phyloP scores from a whole-genome alignment of 139 green algal genomes.

The Desmodesmus armatus region DNA sequence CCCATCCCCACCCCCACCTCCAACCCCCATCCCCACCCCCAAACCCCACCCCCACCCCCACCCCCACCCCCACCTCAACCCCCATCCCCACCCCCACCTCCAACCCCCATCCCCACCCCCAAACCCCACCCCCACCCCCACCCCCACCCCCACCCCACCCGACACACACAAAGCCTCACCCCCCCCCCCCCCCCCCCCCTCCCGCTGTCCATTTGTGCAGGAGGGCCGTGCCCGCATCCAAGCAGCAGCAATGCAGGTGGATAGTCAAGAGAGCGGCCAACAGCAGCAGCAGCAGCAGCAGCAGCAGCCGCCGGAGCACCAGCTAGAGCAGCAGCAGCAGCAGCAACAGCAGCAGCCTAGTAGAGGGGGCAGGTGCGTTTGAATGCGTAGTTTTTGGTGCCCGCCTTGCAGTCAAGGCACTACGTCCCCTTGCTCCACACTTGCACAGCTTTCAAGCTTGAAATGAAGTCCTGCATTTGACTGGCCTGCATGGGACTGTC shows the following conservation, averaged over 20 bases:
- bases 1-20: no score
- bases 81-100: no score
- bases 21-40: no score
- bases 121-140: no score
- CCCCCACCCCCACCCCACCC: no score
- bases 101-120: no score
- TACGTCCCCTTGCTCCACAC: not conserved
- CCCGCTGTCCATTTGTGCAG: not conserved
- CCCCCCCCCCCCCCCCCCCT: no score
- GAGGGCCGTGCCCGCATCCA: constrained; percentile 38
- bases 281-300: constrained; percentile 23
- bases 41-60: no score
- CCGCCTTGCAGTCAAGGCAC: not conserved
- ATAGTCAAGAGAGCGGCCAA: constrained; percentile 15
- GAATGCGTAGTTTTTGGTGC: not conserved
- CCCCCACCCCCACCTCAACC: no score
- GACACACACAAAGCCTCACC: no score
- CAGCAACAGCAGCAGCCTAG: constrained; percentile 9
- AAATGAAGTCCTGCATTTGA: not conserved
- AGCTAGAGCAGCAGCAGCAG: constrained; percentile 1
- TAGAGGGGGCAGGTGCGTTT: not conserved
- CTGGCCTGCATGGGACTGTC: not conserved
- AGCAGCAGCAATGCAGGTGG: constrained; percentile 28
- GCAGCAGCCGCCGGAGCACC: not conserved
- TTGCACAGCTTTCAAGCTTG: not conserved